Percentiles rank a stretch among this genome's conserved stretches.
These are phyloP conservation scores for Calonectria multiphialidica DNA, from an alignment of 2,329 filamentous ascomycete species.

Conservation along the genomic window DNA sequence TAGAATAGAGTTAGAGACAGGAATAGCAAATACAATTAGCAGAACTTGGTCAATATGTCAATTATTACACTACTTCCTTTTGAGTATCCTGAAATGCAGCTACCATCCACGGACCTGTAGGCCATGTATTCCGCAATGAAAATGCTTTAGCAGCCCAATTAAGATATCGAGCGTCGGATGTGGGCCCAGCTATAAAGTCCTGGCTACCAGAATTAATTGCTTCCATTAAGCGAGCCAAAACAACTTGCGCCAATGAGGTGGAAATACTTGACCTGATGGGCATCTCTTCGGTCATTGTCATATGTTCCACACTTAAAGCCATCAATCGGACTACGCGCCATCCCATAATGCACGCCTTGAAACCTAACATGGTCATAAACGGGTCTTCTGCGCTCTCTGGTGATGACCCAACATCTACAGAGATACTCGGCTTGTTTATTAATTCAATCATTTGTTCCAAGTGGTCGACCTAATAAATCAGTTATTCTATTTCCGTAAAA, in stretches of 20 bases:
- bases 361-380: conserved; percentile 22
- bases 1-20: too few species aligned
- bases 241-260: conserved; percentile 4
- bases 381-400: conserved; percentile 14
- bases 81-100: conserved; percentile 24
- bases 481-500: background rate
- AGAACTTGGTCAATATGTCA: too few species aligned
- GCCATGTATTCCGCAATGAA: conserved; percentile 18
- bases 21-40: too few species aligned
- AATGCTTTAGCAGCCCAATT: conserved; percentile 21
- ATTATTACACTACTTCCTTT: conserved; percentile 17
- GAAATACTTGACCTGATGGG: conserved; percentile 7
- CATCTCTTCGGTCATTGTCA: conserved; percentile 1
- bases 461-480: conserved; percentile 13
- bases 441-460: conserved; percentile 21
- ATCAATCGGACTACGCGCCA: conserved; percentile 25
- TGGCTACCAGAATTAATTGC: conserved; percentile 12
- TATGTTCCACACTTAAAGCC: conserved; percentile 19
- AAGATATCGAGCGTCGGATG: conserved; percentile 13
- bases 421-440: conserved; percentile 3
- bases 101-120: conserved; percentile 26
- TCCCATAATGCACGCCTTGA: conserved; percentile 27
- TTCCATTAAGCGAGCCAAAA: conserved; percentile 20
- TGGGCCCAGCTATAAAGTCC: conserved; percentile 9
- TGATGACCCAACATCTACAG: background rate